Base-by-base conservation (phyloP, 2,329 filamentous ascomycete genomes). In the Pseudogymnoascus sp. region DNA sequence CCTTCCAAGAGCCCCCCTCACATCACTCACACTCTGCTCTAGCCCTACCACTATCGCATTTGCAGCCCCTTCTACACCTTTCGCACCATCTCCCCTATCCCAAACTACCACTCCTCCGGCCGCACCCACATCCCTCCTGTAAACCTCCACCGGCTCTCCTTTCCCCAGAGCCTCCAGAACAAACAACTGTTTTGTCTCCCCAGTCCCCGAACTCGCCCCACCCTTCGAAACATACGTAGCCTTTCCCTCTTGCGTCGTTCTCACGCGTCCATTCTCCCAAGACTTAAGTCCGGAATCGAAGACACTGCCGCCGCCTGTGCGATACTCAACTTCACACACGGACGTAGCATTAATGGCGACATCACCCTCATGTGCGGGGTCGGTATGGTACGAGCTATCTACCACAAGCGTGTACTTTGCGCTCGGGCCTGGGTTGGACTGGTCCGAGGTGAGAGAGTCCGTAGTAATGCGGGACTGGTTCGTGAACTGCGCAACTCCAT, bases 321-420 rank as follows among this genome's bases (percentile, higher is more conserved):
- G n/a, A 13, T 55, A 55, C 10, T 55, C 29, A 9, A 55, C 48
- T 10, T 35, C 48, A n/a, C 29, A 84, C 27, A 83, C 77, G 1
- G 80, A 72, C 7, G 73, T 69, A 4, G 80, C 80, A 25, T 74
- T 63, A 27, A 77, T 76, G 27, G 75, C 69, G 7, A 83, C 76
- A 15, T 78, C 69, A 36, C 84, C 78, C 10, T 78, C 79, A 12
- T 80, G 78, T 44, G 72, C 72, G 66, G 76, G 61, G 27, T 78
- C 69, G 6, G 72, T 70, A 12, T 72, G 70, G 61, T 80, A 81
- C 1, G 79, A 80, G 13, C 79, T 81, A 67, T 82, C 83, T 58
- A 83, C 82, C 67, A 76, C 79, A 0, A 90, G 72, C 0, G 87
- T 87, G 68, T 88, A 91, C 7, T 72, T 73, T 70, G 86, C 88